A percentile compares a stretch with the other conserved stretches of the same genome.
Evolutionary conservation across 139 green algal species (phyloP).

Genomic region (Chlamydomonas asymmetrica): DNA sequence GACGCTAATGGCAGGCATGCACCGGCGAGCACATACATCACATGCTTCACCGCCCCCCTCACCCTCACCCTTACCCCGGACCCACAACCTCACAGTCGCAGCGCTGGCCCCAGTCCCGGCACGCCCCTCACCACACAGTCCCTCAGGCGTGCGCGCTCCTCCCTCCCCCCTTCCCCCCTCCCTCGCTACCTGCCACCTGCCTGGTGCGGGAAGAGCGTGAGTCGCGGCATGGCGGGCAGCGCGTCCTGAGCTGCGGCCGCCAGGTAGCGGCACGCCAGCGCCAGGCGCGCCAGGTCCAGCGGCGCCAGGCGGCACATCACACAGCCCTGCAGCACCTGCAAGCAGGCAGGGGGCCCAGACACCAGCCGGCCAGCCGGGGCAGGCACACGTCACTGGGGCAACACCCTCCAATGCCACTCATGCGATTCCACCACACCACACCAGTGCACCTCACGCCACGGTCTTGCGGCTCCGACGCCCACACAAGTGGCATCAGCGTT

Average conservation of each 20-base stretch:
- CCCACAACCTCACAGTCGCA: neutral
- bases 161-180: neutral
- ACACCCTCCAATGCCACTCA: neutral
- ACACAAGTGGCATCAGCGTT: no score
- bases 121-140: no score
- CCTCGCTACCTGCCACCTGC: neutral
- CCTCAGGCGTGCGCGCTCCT: no score
- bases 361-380: neutral
- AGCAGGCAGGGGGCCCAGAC: neutral
- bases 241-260: conserved; percentile 7
- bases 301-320: conserved; percentile 12
- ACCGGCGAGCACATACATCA: no score
- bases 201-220: conserved; percentile 28
- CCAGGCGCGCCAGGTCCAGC: conserved; percentile 26
- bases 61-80: neutral
- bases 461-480: no score
- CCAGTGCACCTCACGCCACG: no score
- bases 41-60: neutral
- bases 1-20: neutral
- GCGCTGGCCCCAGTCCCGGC: neutral
- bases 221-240: conserved; percentile 1
- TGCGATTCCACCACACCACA: no score
- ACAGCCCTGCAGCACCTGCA: conserved; percentile 10
- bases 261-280: neutral
- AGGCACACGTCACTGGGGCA: neutral